These are phyloP conservation scores for Plasmodium blacklocki DNA, from an alignment of 169 alveolate species.

Conservation along the genomic window DNA sequence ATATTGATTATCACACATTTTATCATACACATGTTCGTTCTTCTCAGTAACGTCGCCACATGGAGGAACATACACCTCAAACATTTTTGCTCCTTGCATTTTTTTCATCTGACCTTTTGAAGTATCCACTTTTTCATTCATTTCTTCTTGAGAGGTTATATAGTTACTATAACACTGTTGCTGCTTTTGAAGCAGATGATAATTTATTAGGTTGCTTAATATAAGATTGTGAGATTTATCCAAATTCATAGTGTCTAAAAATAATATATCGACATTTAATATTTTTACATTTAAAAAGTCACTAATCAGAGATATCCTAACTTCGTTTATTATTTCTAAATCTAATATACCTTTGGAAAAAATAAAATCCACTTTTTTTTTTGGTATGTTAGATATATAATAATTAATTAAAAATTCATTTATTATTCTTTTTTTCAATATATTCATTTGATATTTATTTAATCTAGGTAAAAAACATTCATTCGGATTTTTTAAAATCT, in stretches of 20 bases:
- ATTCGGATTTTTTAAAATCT: conserved; percentile 13
- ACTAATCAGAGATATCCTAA: conserved; percentile 26
- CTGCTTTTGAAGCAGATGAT: conserved; percentile 16
- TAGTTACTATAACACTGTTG: not conserved
- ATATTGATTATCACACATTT: not conserved
- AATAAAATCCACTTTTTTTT: conserved; percentile 42
- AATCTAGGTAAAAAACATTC: conserved; percentile 24
- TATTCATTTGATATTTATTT: conserved; percentile 10
- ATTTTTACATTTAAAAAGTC: conserved; percentile 51
- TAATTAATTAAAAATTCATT: conserved; percentile 62
- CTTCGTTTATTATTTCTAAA: conserved; percentile 46
- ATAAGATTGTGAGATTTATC: conserved; percentile 23
- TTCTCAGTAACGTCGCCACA: no score
- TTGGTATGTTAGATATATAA: conserved; percentile 52
- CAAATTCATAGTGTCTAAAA: conserved; percentile 20
- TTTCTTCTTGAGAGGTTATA: not conserved
- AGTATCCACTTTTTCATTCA: not conserved
- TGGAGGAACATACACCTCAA: no score
- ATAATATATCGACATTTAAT: conserved; percentile 24
- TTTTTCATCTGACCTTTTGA: not conserved
- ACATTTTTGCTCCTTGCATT: no score
- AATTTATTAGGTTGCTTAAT: conserved; percentile 16
- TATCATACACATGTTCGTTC: not conserved
- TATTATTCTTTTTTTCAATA: conserved; percentile 39
- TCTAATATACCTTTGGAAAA: conserved; percentile 50